These are phyloP conservation scores for Thelonectria discophora DNA, from an alignment of 2,329 filamentous ascomycete species.

Conservation along the genomic window DNA sequence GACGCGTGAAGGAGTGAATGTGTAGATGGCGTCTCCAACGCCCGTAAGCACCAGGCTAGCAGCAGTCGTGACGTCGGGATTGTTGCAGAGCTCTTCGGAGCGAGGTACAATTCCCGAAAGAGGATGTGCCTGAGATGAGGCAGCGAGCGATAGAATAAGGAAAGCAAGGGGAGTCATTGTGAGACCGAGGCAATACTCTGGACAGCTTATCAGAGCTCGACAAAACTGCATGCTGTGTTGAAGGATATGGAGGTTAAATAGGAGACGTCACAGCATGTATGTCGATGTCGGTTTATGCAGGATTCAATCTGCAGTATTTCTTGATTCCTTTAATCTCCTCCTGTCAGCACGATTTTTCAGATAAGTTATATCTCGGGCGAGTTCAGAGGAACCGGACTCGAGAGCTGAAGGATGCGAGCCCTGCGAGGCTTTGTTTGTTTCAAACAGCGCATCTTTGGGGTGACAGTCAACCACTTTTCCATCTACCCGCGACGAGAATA, in stretches of 20 bases:
- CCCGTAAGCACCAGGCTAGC: slow-evolving; percentile 19
- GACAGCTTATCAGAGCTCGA: neutral
- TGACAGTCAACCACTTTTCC: too few species aligned
- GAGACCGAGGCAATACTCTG: neutral
- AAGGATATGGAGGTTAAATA: neutral
- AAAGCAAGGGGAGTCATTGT: slow-evolving; percentile 19
- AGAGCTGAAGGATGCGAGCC: neutral
- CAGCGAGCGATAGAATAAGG: slow-evolving; percentile 11
- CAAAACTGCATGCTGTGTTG: neutral
- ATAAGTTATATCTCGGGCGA: neutral
- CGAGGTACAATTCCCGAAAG: slow-evolving; percentile 10
- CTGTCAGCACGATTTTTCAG: neutral
- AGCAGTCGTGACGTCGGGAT: slow-evolving; percentile 10
- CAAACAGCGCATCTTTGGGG: neutral
- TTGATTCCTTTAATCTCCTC: neutral
- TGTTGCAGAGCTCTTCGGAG: slow-evolving; percentile 13
- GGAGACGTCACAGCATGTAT: neutral
- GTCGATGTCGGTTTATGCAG: too few species aligned
- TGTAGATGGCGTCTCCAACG: slow-evolving; percentile 18
- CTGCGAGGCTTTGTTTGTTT: neutral
- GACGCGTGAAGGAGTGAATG: slow-evolving; percentile 21
- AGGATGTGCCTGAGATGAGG: slow-evolving; percentile 14
- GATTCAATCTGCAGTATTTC: neutral
- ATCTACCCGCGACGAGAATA: neutral
- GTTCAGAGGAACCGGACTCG: too few species aligned